Base-by-base conservation (phyloP, 805 yeast genomes). In the Lipomyces japonicus region DNA sequence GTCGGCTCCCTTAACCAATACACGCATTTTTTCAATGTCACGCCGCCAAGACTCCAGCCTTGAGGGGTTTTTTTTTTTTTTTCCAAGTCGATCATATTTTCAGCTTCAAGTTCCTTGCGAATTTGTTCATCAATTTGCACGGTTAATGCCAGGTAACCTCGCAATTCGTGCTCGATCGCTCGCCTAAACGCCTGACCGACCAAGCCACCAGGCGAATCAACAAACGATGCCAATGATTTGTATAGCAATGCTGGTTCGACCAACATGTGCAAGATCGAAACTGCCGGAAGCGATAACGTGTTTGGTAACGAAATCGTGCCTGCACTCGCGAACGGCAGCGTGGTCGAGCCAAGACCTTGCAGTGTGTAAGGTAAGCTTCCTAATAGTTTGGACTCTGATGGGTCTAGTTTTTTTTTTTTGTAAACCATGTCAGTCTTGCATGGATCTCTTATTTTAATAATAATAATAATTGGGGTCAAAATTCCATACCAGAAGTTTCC, bases 191-290 rank as follows among this genome's bases (percentile, higher is more conserved):
- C 84, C 34, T 79, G 80, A 52, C 78, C 78, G 14, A 84, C 73
- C 6, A 85, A 82, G 2, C 71, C 63, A 2, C 84, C 76, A 22
- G 59, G 48, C 51, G 67, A 58, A 56, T 66, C 64, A 38, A 75
- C 55, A 19, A 62, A 59, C 14, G 44, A 48, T 3, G 64, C 65
- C 31, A 87, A 65, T 38, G 70, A 65, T 44, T 75, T 74, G 66
- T 77, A 86, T 2, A 88, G 67, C 30, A 89, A 66, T 0, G 86
- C 91, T 1, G 88, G 84, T 64, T 89, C 96, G 36, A 83, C 69
- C 1, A 85, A 67, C 24, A 73, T 65, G 48, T 75, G 78, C 28
- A 86, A 64, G 24, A 80, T 59, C 0, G 81, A 80, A 39, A 82
- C 73, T 22, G 77, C 70, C 4, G 88, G 77, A 52, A 75, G 76